phyloP scores from a whole-genome alignment of 2,329 filamentous ascomycete genomes.

The Diaporthe citriasiana region DNA sequence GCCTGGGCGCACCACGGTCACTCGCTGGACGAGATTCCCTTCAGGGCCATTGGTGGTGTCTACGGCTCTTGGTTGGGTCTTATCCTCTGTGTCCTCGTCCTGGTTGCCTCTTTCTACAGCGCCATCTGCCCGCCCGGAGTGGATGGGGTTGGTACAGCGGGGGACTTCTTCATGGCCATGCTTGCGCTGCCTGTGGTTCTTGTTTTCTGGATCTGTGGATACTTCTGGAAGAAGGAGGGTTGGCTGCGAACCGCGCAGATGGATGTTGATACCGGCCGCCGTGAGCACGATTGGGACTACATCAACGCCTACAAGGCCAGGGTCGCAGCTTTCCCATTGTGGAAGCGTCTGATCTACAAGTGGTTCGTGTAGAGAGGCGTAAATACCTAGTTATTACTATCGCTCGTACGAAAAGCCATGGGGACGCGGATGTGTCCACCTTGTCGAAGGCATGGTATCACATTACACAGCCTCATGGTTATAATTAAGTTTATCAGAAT shows the following conservation, averaged over 20 bases:
- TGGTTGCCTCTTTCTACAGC: constrained; percentile 63
- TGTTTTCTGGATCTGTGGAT: constrained; percentile 68
- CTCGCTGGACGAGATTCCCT: constrained; percentile 76
- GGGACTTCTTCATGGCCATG: constrained; percentile 68
- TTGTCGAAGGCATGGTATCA: not conserved
- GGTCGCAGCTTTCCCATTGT: constrained; percentile 61
- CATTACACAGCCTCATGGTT: not conserved
- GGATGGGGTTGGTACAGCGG: constrained; percentile 51
- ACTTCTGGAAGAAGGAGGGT: constrained; percentile 73
- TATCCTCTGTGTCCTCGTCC: constrained; percentile 67
- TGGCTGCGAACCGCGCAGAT: constrained; percentile 72
- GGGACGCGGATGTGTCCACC: not conserved
- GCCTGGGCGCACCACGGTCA: constrained; percentile 75
- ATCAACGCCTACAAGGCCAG: constrained; percentile 64
- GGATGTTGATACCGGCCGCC: constrained; percentile 75
- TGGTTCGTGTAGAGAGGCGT: constrained; percentile 47
- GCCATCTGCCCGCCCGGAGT: constrained; percentile 54
- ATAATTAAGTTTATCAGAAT: constrained; percentile 2
- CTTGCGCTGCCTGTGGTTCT: constrained; percentile 70
- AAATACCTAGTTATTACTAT: too few species aligned
- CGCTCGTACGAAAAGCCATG: not conserved
- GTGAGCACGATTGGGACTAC: constrained; percentile 73
- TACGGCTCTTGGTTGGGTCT: constrained; percentile 76
- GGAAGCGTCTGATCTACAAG: constrained; percentile 54
- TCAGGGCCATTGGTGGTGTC: constrained; percentile 72